Base-by-base conservation (phyloP, 108 stramenopile genomes). In the Aurantiochytrium sp. region DNA sequence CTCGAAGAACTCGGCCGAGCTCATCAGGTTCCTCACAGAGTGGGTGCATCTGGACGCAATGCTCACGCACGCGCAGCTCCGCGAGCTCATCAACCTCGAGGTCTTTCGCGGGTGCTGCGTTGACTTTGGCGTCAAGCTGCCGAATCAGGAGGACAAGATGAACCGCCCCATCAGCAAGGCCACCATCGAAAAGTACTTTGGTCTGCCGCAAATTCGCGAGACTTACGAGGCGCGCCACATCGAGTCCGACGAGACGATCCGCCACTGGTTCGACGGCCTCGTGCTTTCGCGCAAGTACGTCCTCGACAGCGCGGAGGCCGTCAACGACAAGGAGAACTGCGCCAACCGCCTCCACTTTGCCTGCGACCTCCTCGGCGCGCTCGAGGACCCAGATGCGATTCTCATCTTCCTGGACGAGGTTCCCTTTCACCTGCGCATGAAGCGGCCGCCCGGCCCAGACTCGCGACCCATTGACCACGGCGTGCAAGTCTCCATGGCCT, bases 1-100 rank as follows among this genome's bases (percentile, higher is more conserved):
- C 42, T 41, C 73, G 10, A 81, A 81, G 39, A 41, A 81, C n/a
- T 41, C 39, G 27, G 21, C 73, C 0, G 73, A 41, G 73, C 73
- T 81, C 2, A n/a, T 81, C n/a, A 41, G 32, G 73, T 48, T 81
- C 12, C 45, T 81, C n/a, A 24, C 45, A 6, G 73, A 81, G 45
- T 81, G 73, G 73, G 42, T 81, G 3, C 73, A 81, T 48, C n/a
- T 81, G 17, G 45, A 81, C 45, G 73, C 73, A 17, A 1, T 48
- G 45, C 45, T 81, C 19, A 81, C 73, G 45, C 73, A 81, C 45
- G 45, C 39, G 17, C 73, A 81, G 45, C 45, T 81, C 10, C 73
- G 73, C 73, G 73, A 81, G 39, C 45, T 81, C n/a, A 81, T 81
- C 45, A 81, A 81, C 45, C 73, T 81, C 1, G 73, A 81, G 30